phyloP scores from a whole-genome alignment of 768 basidiomycete species.

The Thelephora ganbajun region DNA sequence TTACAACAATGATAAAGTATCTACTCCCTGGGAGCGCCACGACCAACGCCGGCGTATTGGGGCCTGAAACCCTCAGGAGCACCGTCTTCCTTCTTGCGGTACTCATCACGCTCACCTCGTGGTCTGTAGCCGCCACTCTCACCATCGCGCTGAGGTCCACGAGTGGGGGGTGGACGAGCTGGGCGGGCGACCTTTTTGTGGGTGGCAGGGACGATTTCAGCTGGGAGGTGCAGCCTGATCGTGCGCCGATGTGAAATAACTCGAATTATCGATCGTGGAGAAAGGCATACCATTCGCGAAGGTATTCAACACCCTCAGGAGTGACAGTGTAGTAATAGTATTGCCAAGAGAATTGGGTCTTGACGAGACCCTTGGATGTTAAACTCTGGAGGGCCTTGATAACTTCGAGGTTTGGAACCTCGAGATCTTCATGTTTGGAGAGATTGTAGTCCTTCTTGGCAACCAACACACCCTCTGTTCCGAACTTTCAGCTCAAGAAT shows the following conservation, averaged over 20 bases:
- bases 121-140: slow-evolving; percentile 81
- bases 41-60: slow-evolving; percentile 77
- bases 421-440: slow-evolving; percentile 86
- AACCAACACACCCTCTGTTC: slow-evolving; percentile 95
- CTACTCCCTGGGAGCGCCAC: slow-evolving; percentile 70
- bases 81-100: slow-evolving; percentile 82
- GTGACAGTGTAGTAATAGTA: slow-evolving; percentile 98
- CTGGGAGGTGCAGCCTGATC: slow-evolving; percentile 79
- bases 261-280: neutral
- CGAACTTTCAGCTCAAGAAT: neutral
- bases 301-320: slow-evolving; percentile 92
- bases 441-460: slow-evolving; percentile 99
- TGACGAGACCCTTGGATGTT: slow-evolving; percentile 73
- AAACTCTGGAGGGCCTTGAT: slow-evolving; percentile 61
- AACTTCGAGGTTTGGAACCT: slow-evolving; percentile 52
- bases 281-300: slow-evolving; percentile 68
- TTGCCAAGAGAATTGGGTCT: slow-evolving; percentile 99
- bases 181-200: slow-evolving; percentile 94
- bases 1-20: slow-evolving; percentile 1
- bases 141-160: slow-evolving; percentile 32
- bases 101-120: slow-evolving; percentile 70
- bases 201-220: slow-evolving; percentile 92
- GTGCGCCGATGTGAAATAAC: neutral
- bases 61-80: slow-evolving; percentile 75
- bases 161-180: slow-evolving; percentile 64